Evolutionary conservation across 1,139 yeast genomes (phyloP).

Genomic region (Arxiozyma heterogenica): DNA sequence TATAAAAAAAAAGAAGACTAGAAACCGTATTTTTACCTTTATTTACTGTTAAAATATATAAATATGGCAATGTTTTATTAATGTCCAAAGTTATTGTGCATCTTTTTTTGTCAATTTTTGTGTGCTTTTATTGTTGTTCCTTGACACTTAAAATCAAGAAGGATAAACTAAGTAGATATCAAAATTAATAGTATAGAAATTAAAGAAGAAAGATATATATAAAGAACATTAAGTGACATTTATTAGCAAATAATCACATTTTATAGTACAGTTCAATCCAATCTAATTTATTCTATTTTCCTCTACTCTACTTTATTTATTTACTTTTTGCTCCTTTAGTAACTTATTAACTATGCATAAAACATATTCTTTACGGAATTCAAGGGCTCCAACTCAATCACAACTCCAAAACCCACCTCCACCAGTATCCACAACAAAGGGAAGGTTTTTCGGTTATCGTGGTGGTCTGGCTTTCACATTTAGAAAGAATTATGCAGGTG

Average conservation of each 20-base stretch:
- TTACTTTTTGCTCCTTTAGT: not conserved
- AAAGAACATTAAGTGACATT: not conserved
- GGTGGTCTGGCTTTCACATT: conserved; percentile 75
- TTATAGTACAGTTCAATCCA: not conserved
- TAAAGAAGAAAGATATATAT: too few relatives aligned
- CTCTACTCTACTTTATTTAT: too few relatives aligned
- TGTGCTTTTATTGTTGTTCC: not conserved
- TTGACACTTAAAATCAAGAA: too few relatives aligned
- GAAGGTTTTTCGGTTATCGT: conserved; percentile 89
- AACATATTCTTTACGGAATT: conserved; percentile 91
- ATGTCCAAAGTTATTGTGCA: too few relatives aligned
- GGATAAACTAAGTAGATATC: not conserved
- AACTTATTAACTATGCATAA: conserved; percentile 63
- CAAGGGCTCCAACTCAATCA: conserved; percentile 94
- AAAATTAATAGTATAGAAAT: too few relatives aligned
- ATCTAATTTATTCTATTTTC: too few relatives aligned
- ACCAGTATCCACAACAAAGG: conserved; percentile 81
- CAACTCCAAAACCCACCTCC: conserved; percentile 93
- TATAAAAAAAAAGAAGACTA: not conserved
- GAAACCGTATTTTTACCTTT: not conserved
- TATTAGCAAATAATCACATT: not conserved
- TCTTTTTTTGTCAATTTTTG: too few relatives aligned
- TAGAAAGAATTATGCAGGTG: conserved; percentile 84
- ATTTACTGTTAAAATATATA: not conserved
- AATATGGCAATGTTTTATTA: too few relatives aligned